Conservation (phyloP, 805 yeast genomes). For the Lipomyces oligophaga region DNA sequence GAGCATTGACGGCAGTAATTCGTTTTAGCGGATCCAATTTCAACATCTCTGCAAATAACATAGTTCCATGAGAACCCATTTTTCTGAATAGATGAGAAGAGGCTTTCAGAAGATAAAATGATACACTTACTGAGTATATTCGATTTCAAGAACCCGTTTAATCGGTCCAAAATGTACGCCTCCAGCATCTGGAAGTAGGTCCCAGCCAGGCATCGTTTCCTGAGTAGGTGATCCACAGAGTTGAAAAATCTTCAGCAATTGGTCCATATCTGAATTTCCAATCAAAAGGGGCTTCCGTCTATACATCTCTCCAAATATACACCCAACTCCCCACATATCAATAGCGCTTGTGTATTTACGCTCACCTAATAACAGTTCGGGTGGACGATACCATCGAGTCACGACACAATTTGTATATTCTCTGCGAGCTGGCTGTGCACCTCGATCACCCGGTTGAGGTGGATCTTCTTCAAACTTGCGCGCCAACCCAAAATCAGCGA, state of each 20-base stretch:
- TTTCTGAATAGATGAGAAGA: not conserved
- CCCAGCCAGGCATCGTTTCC: constrained; percentile 83
- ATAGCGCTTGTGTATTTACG: constrained; percentile 84
- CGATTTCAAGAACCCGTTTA: constrained; percentile 36
- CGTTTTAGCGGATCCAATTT: constrained; percentile 68
- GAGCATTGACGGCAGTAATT: constrained; percentile 74
- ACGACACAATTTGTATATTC: constrained; percentile 72
- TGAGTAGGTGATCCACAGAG: constrained; percentile 93
- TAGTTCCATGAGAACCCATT: constrained; percentile 46
- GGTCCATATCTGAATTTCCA: constrained; percentile 84
- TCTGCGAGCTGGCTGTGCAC: constrained; percentile 43
- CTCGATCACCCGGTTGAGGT: constrained; percentile 50
- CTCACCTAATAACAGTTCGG: constrained; percentile 83
- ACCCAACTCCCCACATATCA: constrained; percentile 94
- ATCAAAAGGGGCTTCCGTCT: constrained; percentile 75
- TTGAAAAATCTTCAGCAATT: constrained; percentile 74
- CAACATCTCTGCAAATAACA: constrained; percentile 58
- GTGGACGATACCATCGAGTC: constrained; percentile 97
- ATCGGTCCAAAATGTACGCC: constrained; percentile 4
- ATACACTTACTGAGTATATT: constrained; percentile 47
- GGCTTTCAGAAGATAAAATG: not conserved
- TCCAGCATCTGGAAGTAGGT: constrained; percentile 55
- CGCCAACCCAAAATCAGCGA: constrained; percentile 96
- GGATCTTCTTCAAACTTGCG: constrained; percentile 60
- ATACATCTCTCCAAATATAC: constrained; percentile 90